Conservation (phyloP, 2,329 filamentous ascomycete species). For the Xylariaceae sp. region DNA sequence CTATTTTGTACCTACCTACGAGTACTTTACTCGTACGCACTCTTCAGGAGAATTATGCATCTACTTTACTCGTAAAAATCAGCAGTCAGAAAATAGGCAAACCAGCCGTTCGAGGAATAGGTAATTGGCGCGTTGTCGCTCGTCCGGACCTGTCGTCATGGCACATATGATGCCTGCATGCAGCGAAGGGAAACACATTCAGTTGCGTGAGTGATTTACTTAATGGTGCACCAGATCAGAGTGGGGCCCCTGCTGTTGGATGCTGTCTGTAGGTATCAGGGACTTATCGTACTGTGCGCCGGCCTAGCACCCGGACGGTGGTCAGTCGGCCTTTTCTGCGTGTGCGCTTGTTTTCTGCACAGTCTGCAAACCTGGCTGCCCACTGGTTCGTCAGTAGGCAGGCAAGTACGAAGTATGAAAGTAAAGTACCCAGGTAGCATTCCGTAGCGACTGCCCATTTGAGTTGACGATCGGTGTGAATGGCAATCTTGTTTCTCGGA, state of each 20-base stretch:
- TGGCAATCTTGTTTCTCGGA: not conserved
- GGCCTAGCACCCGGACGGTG: conserved; percentile 1
- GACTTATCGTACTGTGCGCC: conserved; percentile 14
- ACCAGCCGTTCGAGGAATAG: conserved; percentile 3
- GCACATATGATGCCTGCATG: conserved; percentile 8
- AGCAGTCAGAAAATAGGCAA: not conserved
- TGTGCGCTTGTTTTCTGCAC: not conserved
- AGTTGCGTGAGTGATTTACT: conserved; percentile 24
- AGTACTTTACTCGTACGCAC: too few relatives aligned
- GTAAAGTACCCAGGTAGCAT: too few relatives aligned
- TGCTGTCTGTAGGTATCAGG: conserved; percentile 8
- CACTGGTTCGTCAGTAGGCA: too few relatives aligned
- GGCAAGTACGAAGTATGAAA: too few relatives aligned
- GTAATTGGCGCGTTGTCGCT: conserved; percentile 11
- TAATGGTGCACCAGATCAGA: conserved; percentile 16
- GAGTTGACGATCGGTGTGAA: not conserved
- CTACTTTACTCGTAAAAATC: not conserved
- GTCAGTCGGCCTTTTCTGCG: conserved; percentile 1
- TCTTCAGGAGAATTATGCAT: not conserved
- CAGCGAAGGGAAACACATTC: conserved; percentile 7
- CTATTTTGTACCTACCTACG: not conserved
- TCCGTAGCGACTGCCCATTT: not conserved
- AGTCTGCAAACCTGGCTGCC: not conserved
- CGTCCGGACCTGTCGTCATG: conserved; percentile 19
- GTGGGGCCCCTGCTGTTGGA: conserved; percentile 7